These are phyloP conservation scores for Chlamydomonas sphaeroides DNA, from an alignment of 139 green algal genomes.

Conservation along the genomic window DNA sequence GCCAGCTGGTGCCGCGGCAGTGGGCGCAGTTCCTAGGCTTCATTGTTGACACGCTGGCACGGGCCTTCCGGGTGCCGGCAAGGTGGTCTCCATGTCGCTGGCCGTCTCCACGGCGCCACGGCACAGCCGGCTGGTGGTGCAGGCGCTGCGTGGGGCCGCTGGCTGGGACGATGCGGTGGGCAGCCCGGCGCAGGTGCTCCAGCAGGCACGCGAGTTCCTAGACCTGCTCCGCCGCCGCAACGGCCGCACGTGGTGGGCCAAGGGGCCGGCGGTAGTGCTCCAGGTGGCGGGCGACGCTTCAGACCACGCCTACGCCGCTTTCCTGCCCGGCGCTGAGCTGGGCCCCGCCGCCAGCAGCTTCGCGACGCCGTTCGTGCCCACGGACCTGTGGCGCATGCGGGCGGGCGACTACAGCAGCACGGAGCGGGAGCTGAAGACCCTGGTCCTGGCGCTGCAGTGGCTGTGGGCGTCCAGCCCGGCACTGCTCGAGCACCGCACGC, in stretches of 20 bases:
- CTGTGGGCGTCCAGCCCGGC: neutral
- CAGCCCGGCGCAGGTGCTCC: neutral
- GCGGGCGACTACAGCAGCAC: neutral
- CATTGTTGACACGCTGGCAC: neutral
- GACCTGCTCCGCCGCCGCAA: too few relatives aligned
- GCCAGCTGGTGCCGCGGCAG: neutral
- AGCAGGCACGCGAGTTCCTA: neutral
- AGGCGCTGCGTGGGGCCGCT: neutral
- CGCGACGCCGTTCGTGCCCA: too few relatives aligned
- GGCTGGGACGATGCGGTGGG: neutral
- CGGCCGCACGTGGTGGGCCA: neutral
- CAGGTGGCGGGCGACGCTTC: conserved; percentile 7
- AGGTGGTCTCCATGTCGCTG: neutral
- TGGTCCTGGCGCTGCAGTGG: neutral
- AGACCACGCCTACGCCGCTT: neutral
- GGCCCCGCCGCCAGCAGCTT: neutral
- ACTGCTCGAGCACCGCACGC: neutral
- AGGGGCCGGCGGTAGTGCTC: neutral
- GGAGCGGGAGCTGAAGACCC: neutral
- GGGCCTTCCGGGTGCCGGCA: neutral
- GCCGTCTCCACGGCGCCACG: neutral
- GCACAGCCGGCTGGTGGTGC: neutral
- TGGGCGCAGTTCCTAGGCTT: neutral
- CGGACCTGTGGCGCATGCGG: neutral
- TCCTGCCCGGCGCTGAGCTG: too few relatives aligned